These are phyloP conservation scores for Polygonum maritimum DNA, from an alignment of 148 eudicot genomes.

Conservation along the genomic window DNA sequence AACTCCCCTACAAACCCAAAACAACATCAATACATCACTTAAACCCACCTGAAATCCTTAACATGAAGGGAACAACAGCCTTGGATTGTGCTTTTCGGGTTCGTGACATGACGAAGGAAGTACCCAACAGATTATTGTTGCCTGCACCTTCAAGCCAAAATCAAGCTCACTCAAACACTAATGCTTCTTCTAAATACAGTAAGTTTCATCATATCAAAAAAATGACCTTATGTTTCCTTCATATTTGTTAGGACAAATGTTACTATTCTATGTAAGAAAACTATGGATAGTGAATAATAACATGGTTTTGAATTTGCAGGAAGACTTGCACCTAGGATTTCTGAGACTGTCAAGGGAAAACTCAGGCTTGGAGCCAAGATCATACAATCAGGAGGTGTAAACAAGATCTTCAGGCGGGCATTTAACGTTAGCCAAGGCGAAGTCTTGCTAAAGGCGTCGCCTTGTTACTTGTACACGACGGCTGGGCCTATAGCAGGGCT, in stretches of 20 bases:
- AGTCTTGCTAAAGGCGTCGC: constrained; percentile 1
- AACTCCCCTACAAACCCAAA: not conserved
- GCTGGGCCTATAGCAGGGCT: constrained; percentile 7
- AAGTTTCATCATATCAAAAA: not conserved
- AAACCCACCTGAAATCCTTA: not conserved
- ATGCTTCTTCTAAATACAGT: not conserved
- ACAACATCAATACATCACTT: not conserved
- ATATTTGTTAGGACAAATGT: too few species aligned
- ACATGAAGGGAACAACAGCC: not conserved
- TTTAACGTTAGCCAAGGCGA: constrained; percentile 9
- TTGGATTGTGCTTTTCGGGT: not conserved
- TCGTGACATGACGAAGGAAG: not conserved
- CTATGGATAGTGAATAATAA: too few species aligned
- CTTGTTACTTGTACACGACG: constrained; percentile 1
- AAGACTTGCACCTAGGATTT: not conserved
- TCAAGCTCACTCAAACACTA: not conserved
- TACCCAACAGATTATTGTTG: not conserved
- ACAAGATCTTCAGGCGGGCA: constrained; percentile 1
- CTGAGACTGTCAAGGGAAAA: constrained; percentile 1
- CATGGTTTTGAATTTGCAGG: not conserved
- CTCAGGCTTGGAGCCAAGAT: constrained; percentile 2
- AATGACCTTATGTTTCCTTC: not conserved
- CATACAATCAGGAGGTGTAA: not conserved
- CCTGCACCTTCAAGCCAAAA: not conserved
- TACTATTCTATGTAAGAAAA: too few species aligned